Conservation (phyloP, 1,139 yeast species). For the Chernovozyma aurita region DNA sequence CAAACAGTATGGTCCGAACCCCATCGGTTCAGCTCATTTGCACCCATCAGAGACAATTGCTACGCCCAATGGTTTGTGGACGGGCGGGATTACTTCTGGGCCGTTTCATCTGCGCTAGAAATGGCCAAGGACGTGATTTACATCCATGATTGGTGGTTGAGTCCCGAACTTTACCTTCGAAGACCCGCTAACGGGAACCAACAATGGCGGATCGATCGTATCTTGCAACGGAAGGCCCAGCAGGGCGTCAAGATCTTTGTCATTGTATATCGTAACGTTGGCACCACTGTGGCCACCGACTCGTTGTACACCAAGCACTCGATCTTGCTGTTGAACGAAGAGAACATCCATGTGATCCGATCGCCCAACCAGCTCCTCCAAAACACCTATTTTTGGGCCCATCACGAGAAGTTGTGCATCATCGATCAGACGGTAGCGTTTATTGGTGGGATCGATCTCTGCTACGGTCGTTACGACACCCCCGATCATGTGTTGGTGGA, state of each 20-base stretch:
- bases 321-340: slow-evolving; percentile 70
- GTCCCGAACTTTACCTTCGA: slow-evolving; percentile 89
- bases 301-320: slow-evolving; percentile 94
- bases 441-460: slow-evolving; percentile 91
- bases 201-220: slow-evolving; percentile 86
- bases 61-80: slow-evolving; percentile 98
- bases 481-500: slow-evolving; percentile 91
- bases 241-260: slow-evolving; percentile 93
- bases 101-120: slow-evolving; percentile 84
- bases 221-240: slow-evolving; percentile 84
- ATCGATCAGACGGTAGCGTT: slow-evolving; percentile 88
- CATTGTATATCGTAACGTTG: slow-evolving; percentile 93
- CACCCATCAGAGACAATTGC: slow-evolving; percentile 81
- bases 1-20: slow-evolving; percentile 66
- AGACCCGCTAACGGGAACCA: slow-evolving; percentile 96
- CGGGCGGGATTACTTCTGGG: slow-evolving; percentile 96
- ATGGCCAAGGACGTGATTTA: slow-evolving; percentile 93
- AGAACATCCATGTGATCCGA: slow-evolving; percentile 83
- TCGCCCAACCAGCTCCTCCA: slow-evolving; percentile 95
- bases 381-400: slow-evolving; percentile 97
- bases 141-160: slow-evolving; percentile 98
- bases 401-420: slow-evolving; percentile 89
- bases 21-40: slow-evolving; percentile 84
- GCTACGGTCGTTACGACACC: slow-evolving; percentile 94
- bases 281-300: slow-evolving; percentile 88